Percentiles rank a stretch among this genome's conserved stretches.
These are phyloP conservation scores for Phytophthora cryptogea DNA, from an alignment of 352 stramenopile species.

Conservation along the genomic window DNA sequence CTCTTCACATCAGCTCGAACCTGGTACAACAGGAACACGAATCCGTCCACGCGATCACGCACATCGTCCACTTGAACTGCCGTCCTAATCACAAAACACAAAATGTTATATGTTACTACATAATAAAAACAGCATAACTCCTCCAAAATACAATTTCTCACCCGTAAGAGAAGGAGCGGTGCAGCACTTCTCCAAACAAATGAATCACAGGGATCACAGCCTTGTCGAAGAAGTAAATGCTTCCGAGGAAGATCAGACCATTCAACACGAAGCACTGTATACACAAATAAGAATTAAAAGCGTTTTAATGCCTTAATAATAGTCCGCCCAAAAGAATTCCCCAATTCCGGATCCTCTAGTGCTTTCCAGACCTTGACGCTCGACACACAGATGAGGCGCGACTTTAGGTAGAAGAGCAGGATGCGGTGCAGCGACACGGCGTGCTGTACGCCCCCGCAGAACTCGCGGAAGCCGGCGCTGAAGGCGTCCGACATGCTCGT, in stretches of 20 bases:
- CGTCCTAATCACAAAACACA: slow-evolving; percentile 28
- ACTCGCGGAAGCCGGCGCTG: slow-evolving; percentile 75
- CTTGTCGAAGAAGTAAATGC: slow-evolving; percentile 90
- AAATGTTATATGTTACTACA: background rate
- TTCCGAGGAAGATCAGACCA: slow-evolving; percentile 87
- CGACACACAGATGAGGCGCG: slow-evolving; percentile 81
- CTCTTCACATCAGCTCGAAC: slow-evolving; percentile 19
- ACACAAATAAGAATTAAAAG: slow-evolving; percentile 1
- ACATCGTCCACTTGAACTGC: slow-evolving; percentile 67
- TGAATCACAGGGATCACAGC: slow-evolving; percentile 88
- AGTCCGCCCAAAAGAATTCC: background rate
- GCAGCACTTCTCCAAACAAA: slow-evolving; percentile 83
- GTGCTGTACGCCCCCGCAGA: slow-evolving; percentile 86
- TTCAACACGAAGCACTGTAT: slow-evolving; percentile 87
- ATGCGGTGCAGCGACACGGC: slow-evolving; percentile 87
- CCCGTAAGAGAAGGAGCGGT: slow-evolving; percentile 69
- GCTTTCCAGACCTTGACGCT: slow-evolving; percentile 65
- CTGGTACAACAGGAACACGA: slow-evolving; percentile 89
- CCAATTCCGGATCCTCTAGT: background rate
- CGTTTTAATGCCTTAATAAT: slow-evolving; percentile 2
- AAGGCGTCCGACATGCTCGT: slow-evolving; percentile 48
- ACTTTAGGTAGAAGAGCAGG: slow-evolving; percentile 87
- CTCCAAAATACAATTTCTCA: slow-evolving; percentile 18
- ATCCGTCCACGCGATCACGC: slow-evolving; percentile 77
- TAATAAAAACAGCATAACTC: background rate